Conservation (phyloP, 2,329 filamentous ascomycete genomes). For the Trichoderma gracile region DNA sequence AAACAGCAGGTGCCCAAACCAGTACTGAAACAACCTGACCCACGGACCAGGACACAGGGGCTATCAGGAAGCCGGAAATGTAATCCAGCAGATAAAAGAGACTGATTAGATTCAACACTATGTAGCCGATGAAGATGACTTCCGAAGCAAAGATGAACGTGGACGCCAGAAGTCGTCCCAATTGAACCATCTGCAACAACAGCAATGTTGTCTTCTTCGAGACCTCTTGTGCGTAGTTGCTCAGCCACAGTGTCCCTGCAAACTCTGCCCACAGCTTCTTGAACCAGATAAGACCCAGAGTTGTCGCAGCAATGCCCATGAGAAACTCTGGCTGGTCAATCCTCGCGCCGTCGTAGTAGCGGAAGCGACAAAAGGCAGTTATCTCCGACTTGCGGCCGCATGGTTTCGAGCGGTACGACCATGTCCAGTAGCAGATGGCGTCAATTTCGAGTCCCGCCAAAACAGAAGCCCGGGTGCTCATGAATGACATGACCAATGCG, state of each 20-base stretch:
- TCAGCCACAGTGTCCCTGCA: background rate
- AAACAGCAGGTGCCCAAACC: conserved; percentile 14
- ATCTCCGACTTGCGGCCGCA: background rate
- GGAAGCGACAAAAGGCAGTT: background rate
- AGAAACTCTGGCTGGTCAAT: background rate
- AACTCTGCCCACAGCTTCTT: background rate
- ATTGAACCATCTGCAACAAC: background rate
- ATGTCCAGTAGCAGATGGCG: background rate
- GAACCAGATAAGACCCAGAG: background rate
- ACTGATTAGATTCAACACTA: background rate
- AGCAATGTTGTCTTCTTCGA: background rate
- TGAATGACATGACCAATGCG: conserved; percentile 6
- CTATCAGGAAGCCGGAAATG: background rate
- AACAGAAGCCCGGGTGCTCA: too few species aligned
- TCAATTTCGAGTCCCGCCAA: background rate
- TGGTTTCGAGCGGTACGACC: background rate
- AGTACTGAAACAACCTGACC: conserved; percentile 16
- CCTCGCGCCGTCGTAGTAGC: background rate
- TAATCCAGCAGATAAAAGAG: background rate
- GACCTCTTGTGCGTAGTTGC: background rate
- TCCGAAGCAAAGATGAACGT: background rate
- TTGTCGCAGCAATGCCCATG: background rate
- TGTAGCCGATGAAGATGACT: background rate
- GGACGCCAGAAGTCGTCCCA: background rate
- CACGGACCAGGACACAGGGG: background rate